Conservation (phyloP, 2,329 filamentous ascomycete genomes). For the Pestalotiopsis sp. region DNA sequence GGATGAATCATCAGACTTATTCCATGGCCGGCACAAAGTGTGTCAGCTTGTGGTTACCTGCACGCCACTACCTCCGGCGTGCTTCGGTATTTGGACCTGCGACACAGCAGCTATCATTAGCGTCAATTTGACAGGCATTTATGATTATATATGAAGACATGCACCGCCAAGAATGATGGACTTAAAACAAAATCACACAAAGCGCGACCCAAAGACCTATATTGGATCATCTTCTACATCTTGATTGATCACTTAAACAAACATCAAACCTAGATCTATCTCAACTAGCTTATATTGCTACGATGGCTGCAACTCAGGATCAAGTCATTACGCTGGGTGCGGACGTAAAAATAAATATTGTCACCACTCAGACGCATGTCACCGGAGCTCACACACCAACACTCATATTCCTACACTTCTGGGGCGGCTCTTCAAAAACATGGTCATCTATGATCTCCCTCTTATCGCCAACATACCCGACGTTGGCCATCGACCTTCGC, state of each 20-base stretch:
- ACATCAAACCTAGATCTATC: no score
- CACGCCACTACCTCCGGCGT: neutral
- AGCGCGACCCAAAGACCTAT: neutral
- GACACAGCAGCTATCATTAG: no score
- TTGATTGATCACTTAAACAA: no score
- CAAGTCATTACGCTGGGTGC: neutral
- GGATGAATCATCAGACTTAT: neutral
- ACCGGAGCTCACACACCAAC: neutral
- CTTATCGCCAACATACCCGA: constrained; percentile 22
- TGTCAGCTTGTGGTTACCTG: neutral
- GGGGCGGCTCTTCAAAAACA: constrained; percentile 37
- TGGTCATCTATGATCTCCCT: constrained; percentile 25
- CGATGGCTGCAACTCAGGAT: neutral
- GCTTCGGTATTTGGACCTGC: neutral
- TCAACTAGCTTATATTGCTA: neutral
- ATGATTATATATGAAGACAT: neutral
- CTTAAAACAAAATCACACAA: no score
- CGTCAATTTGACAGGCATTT: no score
- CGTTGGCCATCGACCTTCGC: constrained; percentile 34
- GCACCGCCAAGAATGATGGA: neutral
- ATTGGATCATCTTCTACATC: neutral
- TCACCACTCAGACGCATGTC: neutral
- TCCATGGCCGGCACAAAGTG: neutral
- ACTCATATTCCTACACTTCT: constrained; percentile 40
- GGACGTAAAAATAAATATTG: neutral